These are phyloP conservation scores for Hypoxylon intermedium DNA, from an alignment of 495 filamentous ascomycete species.

Conservation along the genomic window DNA sequence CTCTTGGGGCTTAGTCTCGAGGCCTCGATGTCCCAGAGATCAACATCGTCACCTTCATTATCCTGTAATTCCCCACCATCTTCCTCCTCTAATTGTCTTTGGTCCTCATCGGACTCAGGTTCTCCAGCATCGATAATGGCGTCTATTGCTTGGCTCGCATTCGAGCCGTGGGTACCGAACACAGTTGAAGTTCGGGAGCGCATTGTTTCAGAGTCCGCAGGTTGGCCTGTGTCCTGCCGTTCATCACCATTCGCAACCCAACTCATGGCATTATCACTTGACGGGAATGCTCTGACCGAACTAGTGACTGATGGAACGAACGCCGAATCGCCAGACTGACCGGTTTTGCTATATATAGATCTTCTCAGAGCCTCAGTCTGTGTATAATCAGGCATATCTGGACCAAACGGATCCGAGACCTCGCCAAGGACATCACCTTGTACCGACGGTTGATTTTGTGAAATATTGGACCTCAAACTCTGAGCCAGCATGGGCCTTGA, in stretches of 20 bases:
- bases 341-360: background rate
- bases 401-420: slow-evolving; percentile 47
- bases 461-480: slow-evolving; percentile 18
- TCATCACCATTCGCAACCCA: slow-evolving; percentile 38
- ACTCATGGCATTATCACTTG: slow-evolving; percentile 40
- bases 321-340: background rate
- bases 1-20: slow-evolving; percentile 46
- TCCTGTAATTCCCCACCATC: slow-evolving; percentile 6
- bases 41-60: slow-evolving; percentile 48
- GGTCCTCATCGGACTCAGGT: slow-evolving; percentile 17
- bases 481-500: slow-evolving; percentile 12
- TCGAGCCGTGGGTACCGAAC: slow-evolving; percentile 13
- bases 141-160: background rate
- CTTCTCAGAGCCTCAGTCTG: slow-evolving; percentile 17
- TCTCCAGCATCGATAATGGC: slow-evolving; percentile 6
- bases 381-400: slow-evolving; percentile 32
- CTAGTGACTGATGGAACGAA: slow-evolving; percentile 25
- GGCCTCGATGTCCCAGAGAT: slow-evolving; percentile 57
- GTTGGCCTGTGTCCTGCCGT: slow-evolving; percentile 11
- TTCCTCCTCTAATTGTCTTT: slow-evolving; percentile 17
- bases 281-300: slow-evolving; percentile 30
- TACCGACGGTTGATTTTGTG: background rate
- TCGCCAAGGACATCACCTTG: slow-evolving; percentile 13
- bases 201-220: slow-evolving; percentile 8
- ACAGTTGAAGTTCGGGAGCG: slow-evolving; percentile 11